Evolutionary conservation across 1,139 yeast species (phyloP).

Genomic region (Lodderomyces theae): DNA sequence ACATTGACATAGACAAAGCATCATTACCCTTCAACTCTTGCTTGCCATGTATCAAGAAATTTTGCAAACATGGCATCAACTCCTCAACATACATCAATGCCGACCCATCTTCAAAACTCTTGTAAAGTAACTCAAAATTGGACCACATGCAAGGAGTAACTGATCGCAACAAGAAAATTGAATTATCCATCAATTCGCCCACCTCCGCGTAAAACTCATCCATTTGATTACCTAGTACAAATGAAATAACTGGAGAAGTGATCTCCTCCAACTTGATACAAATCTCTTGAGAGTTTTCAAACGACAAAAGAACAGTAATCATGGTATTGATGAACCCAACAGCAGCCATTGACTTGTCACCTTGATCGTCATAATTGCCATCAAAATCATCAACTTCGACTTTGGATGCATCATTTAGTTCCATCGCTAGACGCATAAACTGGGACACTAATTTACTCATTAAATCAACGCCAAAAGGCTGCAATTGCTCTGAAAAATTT

Average conservation of each 20-base stretch:
- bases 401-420: constrained; percentile 60
- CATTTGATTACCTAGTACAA: constrained; percentile 59
- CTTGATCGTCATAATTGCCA: constrained; percentile 47
- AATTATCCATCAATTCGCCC: constrained; percentile 81
- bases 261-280: constrained; percentile 68
- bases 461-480: constrained; percentile 89
- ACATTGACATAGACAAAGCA: constrained; percentile 21
- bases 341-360: constrained; percentile 86
- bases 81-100: constrained; percentile 72
- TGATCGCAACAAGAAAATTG: constrained; percentile 69
- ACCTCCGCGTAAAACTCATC: constrained; percentile 82
- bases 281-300: constrained; percentile 76
- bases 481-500: constrained; percentile 78
- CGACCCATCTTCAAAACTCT: constrained; percentile 53
- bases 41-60: constrained; percentile 72
- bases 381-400: constrained; percentile 46
- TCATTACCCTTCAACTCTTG: constrained; percentile 40
- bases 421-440: constrained; percentile 69
- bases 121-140: constrained; percentile 54
- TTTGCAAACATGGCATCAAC: constrained; percentile 69
- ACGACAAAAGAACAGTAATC: constrained; percentile 80
- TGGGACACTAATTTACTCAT: constrained; percentile 80
- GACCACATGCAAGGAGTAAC: constrained; percentile 81
- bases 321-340: constrained; percentile 83
- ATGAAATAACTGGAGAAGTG: constrained; percentile 69